A percentile compares a stretch with the other conserved stretches of the same genome.
These are phyloP conservation scores for Pseudopediastrum boryanum DNA, from an alignment of 139 green algal genomes.

Conservation along the genomic window DNA sequence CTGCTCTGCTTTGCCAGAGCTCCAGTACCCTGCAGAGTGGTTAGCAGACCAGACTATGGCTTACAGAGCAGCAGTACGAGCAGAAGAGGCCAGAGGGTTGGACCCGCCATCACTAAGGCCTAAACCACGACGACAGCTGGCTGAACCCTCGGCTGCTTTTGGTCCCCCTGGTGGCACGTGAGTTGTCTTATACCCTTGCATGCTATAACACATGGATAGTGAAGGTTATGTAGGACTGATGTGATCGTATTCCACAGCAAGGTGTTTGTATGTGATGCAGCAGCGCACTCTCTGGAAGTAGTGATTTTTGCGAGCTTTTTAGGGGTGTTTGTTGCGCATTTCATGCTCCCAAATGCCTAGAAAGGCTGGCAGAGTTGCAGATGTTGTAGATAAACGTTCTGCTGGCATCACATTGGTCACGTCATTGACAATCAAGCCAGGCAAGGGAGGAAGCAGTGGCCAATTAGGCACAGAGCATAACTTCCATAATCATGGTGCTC, in stretches of 20 bases:
- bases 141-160: slow-evolving; percentile 83
- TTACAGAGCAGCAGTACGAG: slow-evolving; percentile 65
- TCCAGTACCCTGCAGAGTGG: slow-evolving; percentile 84
- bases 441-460: background rate
- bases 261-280: background rate
- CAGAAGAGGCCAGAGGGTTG: slow-evolving; percentile 65
- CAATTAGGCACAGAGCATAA: background rate
- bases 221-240: background rate
- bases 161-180: slow-evolving; percentile 79
- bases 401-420: no score
- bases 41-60: slow-evolving; percentile 87
- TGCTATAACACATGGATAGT: background rate
- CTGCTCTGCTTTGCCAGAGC: slow-evolving; percentile 83
- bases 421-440: no score
- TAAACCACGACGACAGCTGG: slow-evolving; percentile 11
- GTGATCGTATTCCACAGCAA: background rate
- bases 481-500: background rate
- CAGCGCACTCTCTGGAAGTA: background rate
- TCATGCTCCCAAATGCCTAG: background rate
- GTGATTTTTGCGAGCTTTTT: background rate
- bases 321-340: background rate
- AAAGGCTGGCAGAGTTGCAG: background rate
- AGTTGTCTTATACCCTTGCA: background rate
- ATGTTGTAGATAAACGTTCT: no score
- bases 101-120: slow-evolving; percentile 60